Evolutionary conservation across 176 grass and related monocot genomes (phyloP), one percentile per base, ranked within the genome.

Genomic region (Elaeis guineensis): DNA sequence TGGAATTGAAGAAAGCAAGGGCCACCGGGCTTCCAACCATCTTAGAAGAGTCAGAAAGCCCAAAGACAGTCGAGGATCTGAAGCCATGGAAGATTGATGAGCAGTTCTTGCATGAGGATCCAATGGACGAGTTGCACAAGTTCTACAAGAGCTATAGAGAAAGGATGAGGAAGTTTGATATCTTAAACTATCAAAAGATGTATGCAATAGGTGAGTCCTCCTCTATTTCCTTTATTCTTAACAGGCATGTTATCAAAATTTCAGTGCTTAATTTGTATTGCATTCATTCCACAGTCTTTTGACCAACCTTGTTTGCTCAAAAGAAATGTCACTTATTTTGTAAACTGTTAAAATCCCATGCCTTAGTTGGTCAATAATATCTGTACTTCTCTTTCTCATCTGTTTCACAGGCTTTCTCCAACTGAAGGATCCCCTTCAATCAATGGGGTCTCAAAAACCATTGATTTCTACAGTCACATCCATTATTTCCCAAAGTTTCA

Each of bases 131-230:
- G 75, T 72, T 98, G 67, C 83, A 86, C 52, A 92, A 98, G 79
- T 98, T 98, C 69, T 92, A 86, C 66, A 98, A 86, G 64, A 81
- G 84, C 67, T 98, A 98, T 49, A 85, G 85, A 70, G 88, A 92
- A 73, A 98, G 88, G 74, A 92, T 98, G 88, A 84, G 88, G 67
- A 98, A 98, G 71, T 75, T 98, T 51, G 93, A 98, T 58, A 98
- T 98, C 55, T 49, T 89, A 54, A 92, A 81, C 30, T 86, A 85
- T 26, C 93, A 98, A 68, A 98, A 98, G 72, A 86, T 92, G 81
- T 85, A 98, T 73, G 85, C 93, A 70, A 78, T 92, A 76, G 93
- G 93, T 98, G 83, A 59, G 81, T 49, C 50, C 54, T 18, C 54
- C 0, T 44, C 35, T 55, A 61, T 53, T 17, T 26, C 64, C 30